Base-by-base conservation (phyloP, 768 basidiomycete species). In the Psilocybe azurescens region DNA sequence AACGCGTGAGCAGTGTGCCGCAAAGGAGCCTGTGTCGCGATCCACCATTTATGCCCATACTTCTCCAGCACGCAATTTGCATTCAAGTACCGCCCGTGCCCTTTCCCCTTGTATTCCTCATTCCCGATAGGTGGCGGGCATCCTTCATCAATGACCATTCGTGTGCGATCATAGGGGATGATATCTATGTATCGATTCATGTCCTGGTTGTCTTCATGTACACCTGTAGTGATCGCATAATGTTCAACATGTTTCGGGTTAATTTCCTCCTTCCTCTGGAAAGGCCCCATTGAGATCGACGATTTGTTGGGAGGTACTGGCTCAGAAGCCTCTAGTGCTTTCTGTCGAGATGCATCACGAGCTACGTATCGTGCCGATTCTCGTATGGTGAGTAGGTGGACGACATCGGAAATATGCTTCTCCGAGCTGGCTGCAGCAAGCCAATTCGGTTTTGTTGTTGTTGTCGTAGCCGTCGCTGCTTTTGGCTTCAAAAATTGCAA, bases 11-110 rank as follows among this genome's bases (percentile, higher is more conserved):
- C 80, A 0, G 93, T 92, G 52, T 78, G 71, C 4, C 82, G 85
- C 36, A 94, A 75, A 0, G 94, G 93, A 0, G 94, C 94, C 70
- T 95, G 94, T 0, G 91, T 83, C 2, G 93, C 92, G 60, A 95
- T 90, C 90, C 93, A 94, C 86, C 86, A 88, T 68, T 87, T 90
- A 33, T 81, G 82, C 6, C 94, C 91, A 53, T 78, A 83, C 29
- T 80, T 75, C 70, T 95, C 94, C 49, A 83, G 78, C n/a, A 95
- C 88, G 90, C 93, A 95, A 69, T 84, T 93, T 13, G 90, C 94
- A 68, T 96, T 95, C 38, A 96, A 71, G 72, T 95, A 96, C 52
- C 84, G 75, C 11, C 83, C 82, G 18, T 69, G 60, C 29, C 59
- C 56, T 11, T 29, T 32, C 9, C 58, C 59, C 14, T 58, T 64